A percentile compares a stretch with the other conserved stretches of the same genome.
Conservation (phyloP, 495 filamentous ascomycete genomes). For the Trichocladium antarcticum region DNA sequence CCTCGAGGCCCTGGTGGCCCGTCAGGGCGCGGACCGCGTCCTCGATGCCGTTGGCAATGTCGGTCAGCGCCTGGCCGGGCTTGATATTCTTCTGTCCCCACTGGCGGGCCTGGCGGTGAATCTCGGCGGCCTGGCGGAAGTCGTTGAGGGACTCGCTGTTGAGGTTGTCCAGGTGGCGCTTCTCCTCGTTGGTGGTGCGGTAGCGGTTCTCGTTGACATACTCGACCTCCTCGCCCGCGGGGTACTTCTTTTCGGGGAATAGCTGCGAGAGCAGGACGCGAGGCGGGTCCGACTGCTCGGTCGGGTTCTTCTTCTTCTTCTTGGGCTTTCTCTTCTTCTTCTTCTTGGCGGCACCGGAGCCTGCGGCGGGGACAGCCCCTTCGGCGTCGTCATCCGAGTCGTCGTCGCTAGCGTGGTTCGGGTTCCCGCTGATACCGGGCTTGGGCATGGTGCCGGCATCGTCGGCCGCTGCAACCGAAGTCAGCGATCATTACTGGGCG, state of each 20-base stretch:
- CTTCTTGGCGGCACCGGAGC: conserved; percentile 40
- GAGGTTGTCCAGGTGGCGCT: conserved; percentile 72
- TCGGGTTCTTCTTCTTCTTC: conserved; percentile 65
- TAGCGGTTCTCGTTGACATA: conserved; percentile 64
- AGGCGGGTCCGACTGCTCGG: conserved; percentile 66
- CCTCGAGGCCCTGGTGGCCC: conserved; percentile 65
- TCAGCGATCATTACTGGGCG: neutral
- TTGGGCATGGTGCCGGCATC: conserved; percentile 43
- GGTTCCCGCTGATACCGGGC: conserved; percentile 43
- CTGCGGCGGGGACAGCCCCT: conserved; percentile 25
- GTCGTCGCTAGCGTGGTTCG: conserved; percentile 55
- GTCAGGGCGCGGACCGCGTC: conserved; percentile 68
- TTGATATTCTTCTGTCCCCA: conserved; percentile 71
- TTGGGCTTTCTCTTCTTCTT: conserved; percentile 81
- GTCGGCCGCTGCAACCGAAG: conserved; percentile 26
- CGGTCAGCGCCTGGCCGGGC: conserved; percentile 67
- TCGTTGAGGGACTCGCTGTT: conserved; percentile 76
- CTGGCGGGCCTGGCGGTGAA: conserved; percentile 78
- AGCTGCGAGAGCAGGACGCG: conserved; percentile 63
- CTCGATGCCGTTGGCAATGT: conserved; percentile 80
- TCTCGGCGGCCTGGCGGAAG: conserved; percentile 78
- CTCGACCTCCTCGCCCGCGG: conserved; percentile 71
- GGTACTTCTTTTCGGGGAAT: conserved; percentile 64
- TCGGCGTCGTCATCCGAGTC: conserved; percentile 56
- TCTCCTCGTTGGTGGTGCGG: conserved; percentile 79